phyloP scores from a whole-genome alignment of 1,284 basidiomycete genomes.

The Sporisorium sorghi region DNA sequence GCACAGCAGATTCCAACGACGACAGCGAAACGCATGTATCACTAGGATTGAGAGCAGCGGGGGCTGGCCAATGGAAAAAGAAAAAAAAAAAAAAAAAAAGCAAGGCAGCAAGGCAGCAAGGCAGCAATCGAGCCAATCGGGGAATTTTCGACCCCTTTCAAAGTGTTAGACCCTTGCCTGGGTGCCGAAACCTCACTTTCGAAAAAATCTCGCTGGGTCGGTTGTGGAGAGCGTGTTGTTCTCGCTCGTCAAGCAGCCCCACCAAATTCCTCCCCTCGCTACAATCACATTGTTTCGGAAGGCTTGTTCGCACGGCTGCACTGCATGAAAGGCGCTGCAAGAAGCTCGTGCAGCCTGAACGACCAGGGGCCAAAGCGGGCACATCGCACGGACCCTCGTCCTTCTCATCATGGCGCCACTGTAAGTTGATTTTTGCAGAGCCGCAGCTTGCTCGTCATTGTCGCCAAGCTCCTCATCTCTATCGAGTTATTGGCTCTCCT shows the following conservation, averaged over 20 bases:
- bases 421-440: slow-evolving; percentile 15
- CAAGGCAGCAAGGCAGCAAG: no score
- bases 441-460: neutral
- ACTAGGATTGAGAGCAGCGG: slow-evolving; percentile 13
- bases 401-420: slow-evolving; percentile 32
- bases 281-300: slow-evolving; percentile 4
- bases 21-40: neutral
- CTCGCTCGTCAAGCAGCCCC: slow-evolving; percentile 1
- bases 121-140: slow-evolving; percentile 21
- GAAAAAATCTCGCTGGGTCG: no score
- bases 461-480: neutral
- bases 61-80: slow-evolving; percentile 34
- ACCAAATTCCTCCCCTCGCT: slow-evolving; percentile 5
- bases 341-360: neutral
- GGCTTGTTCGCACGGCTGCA: neutral
- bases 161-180: slow-evolving; percentile 5
- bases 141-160: neutral
- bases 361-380: neutral
- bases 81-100: no score
- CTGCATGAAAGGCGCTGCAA: slow-evolving; percentile 2
- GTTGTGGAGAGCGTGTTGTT: slow-evolving; percentile 3
- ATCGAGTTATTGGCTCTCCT: neutral
- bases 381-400: slow-evolving; percentile 25
- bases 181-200: neutral
- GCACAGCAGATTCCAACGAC: neutral